phyloP scores from a whole-genome alignment of 805 yeast genomes.

The Limtongozyma cylindracea region DNA sequence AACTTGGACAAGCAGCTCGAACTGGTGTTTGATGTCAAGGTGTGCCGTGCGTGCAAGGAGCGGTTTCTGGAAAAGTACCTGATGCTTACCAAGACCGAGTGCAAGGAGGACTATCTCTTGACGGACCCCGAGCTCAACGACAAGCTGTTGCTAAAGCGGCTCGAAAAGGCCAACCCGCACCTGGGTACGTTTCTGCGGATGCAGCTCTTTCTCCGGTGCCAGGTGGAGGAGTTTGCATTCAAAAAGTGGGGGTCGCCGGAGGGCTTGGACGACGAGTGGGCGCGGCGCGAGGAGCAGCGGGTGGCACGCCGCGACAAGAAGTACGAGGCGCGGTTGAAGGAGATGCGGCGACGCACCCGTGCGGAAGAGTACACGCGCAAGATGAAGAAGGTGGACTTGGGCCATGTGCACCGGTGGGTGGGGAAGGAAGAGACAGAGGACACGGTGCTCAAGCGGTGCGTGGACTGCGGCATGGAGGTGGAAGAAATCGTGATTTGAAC shows the following conservation, averaged over 20 bases:
- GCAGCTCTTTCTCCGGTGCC: constrained; percentile 78
- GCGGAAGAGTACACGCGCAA: constrained; percentile 74
- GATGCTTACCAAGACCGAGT: constrained; percentile 81
- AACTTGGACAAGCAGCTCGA: constrained; percentile 57
- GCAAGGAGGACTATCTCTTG: constrained; percentile 71
- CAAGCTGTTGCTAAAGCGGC: constrained; percentile 32
- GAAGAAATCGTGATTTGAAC: constrained; percentile 39
- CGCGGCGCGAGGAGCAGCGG: constrained; percentile 49
- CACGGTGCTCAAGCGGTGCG: constrained; percentile 27
- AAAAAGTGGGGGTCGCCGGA: constrained; percentile 89
- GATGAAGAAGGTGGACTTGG: constrained; percentile 21
- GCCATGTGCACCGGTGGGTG: constrained; percentile 60
- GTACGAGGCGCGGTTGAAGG: constrained; percentile 52
- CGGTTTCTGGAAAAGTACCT: constrained; percentile 72
- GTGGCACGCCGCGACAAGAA: constrained; percentile 52
- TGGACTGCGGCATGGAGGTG: constrained; percentile 61
- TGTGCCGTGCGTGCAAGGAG: constrained; percentile 58
- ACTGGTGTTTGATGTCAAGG: constrained; percentile 45
- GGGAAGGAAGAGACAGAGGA: constrained; percentile 20
- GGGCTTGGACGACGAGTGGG: constrained; percentile 82
- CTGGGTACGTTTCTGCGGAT: constrained; percentile 77
- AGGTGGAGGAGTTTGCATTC: constrained; percentile 82
- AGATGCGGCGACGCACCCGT: constrained; percentile 78
- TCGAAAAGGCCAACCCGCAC: constrained; percentile 89
- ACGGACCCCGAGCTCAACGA: constrained; percentile 88